Base-by-base conservation (phyloP, 371 early-diverging fungal species). In the Hamiltosporidium tvaerminnensis region DNA sequence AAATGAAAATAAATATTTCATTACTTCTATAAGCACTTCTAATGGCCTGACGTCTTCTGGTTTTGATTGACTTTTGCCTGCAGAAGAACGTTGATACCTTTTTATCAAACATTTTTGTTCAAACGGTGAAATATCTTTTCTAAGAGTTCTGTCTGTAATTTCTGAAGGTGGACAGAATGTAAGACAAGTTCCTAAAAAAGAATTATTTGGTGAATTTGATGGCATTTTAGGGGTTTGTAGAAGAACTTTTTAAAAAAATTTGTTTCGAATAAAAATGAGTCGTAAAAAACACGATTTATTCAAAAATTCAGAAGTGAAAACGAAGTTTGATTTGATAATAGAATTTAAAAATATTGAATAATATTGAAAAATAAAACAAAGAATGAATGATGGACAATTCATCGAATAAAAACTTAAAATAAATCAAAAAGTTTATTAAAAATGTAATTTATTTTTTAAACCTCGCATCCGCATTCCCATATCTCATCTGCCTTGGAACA, bases 401-500 rank as follows among this genome's bases (percentile, higher is more conserved):
- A n/a, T n/a, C n/a, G n/a, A n/a, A n/a, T n/a, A n/a, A n/a, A n/a
- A n/a, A n/a, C n/a, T n/a, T n/a, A n/a, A n/a, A n/a, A n/a, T n/a
- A n/a, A n/a, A n/a, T n/a, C n/a, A n/a, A n/a, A n/a, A n/a, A n/a
- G n/a, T n/a, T n/a, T n/a, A n/a, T n/a, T n/a, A n/a, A 7, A 44
- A 44, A 44, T 44, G 44, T 7, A 7, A 14, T 44, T 44, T 44
- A 7, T 7, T 44, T 44, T 14, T 5, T 7, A 5, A 44, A 5
- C 44, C 14, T 44, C 44, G 14, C 50, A 50, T 37, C 76, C 76
- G 38, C 72, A 73, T 23, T 86, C 84, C 96, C 95, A 96, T 41
- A 92, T 79, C 70, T 91, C 89, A 75, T 86, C 85, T 1, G 91
- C 84, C 68, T 84, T 85, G 23, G 81, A 76, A 76, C 97, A 96